These are phyloP conservation scores for Lasiosphaeria hispida DNA, from an alignment of 495 filamentous ascomycete genomes.

Conservation along the genomic window DNA sequence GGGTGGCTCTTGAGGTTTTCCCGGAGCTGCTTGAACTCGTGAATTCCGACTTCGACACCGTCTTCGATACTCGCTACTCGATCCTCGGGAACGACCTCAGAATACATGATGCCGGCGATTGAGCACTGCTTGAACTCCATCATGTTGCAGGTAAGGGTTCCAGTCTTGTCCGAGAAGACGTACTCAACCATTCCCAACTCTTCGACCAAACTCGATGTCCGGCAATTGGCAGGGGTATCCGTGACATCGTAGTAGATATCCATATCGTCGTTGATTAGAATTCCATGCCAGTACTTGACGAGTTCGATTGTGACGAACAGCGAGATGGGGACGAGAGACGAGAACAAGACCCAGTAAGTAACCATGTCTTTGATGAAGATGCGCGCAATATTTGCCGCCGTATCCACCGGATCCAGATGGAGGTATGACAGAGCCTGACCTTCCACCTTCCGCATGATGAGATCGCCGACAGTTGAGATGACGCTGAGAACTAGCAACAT, in stretches of 20 bases:
- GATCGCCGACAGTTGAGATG: constrained; percentile 85
- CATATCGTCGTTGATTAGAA: constrained; percentile 92
- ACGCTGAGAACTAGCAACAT: constrained; percentile 83
- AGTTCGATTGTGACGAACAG: constrained; percentile 97
- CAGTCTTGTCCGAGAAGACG: constrained; percentile 98
- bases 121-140: constrained; percentile 98
- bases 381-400: constrained; percentile 55
- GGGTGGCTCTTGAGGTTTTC: constrained; percentile 71
- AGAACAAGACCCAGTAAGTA: constrained; percentile 99
- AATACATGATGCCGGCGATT: constrained; percentile 91
- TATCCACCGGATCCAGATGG: constrained; percentile 49
- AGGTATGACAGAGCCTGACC: constrained; percentile 66
- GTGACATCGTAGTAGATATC: constrained; percentile 97
- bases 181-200: constrained; percentile 98
- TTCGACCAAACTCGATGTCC: constrained; percentile 94
- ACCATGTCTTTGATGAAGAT: constrained; percentile 94
- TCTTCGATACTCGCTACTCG: constrained; percentile 74
- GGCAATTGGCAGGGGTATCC: constrained; percentile 92
- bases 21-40: constrained; percentile 77
- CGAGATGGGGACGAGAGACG: constrained; percentile 92
- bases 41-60: constrained; percentile 73
- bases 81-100: constrained; percentile 90
- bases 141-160: constrained; percentile 96
- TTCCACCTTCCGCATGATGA: constrained; percentile 67
- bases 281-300: constrained; percentile 97